Evolutionary conservation across 805 yeast genomes (phyloP).

Genomic region (Candida ipomoeae): DNA sequence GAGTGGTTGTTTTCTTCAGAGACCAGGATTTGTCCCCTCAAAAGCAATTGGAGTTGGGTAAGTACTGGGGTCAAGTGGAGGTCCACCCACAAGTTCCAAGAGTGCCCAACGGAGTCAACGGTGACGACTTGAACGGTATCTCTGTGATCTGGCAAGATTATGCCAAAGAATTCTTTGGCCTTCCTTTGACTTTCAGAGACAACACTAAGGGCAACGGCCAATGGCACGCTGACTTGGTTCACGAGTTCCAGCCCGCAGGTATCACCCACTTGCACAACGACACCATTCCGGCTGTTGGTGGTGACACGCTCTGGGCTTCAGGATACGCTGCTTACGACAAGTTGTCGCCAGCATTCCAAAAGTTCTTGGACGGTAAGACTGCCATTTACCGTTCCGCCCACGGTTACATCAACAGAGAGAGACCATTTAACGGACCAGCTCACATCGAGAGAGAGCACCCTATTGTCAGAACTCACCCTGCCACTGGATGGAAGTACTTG

Average conservation of each 20-base stretch:
- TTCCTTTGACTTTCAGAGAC: constrained; percentile 27
- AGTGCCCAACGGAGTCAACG: constrained; percentile 16
- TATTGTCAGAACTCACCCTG: constrained; percentile 29
- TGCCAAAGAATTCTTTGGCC: constrained; percentile 19
- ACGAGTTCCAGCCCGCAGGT: constrained; percentile 55
- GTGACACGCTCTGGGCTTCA: constrained; percentile 55
- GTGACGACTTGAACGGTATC: constrained; percentile 21
- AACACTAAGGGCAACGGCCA: constrained; percentile 20
- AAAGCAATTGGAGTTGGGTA: constrained; percentile 29
- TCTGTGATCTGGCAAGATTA: constrained; percentile 31
- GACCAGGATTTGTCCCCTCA: constrained; percentile 30
- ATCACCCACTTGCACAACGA: constrained; percentile 52
- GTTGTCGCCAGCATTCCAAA: constrained; percentile 47
- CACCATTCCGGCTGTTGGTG: constrained; percentile 48
- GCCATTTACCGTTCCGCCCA: constrained; percentile 44
- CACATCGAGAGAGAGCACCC: constrained; percentile 29
- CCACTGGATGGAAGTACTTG: constrained; percentile 32
- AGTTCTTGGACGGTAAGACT: constrained; percentile 49
- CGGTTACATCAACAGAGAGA: constrained; percentile 31
- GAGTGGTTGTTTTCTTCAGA: constrained; percentile 29
- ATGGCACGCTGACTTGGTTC: constrained; percentile 50
- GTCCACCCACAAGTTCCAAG: constrained; percentile 19
- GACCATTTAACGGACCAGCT: constrained; percentile 30
- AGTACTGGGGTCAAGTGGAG: constrained; percentile 29
- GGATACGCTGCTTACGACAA: constrained; percentile 59